Base-by-base conservation (phyloP, 441 rosid species). In the Dalechampia spathulata region DNA sequence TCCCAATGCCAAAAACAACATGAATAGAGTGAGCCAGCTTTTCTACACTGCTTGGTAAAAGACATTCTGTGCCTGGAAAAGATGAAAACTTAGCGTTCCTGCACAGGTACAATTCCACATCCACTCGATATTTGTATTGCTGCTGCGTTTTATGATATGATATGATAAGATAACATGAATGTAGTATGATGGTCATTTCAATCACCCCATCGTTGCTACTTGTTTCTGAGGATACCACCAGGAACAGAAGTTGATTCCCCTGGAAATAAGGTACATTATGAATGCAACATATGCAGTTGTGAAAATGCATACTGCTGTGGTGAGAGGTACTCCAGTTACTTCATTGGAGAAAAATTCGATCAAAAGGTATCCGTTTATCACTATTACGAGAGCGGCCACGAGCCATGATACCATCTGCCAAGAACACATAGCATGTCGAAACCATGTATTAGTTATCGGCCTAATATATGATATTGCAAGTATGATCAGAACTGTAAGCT, bases 321-420 rank as follows among this genome's bases (percentile, higher is more conserved):
- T 57, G 12, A 81, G 52, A 26, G 55, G 20, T 49, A 76, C 39
- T 22, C 79, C 80, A 15, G 27, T 65, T 26, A 74, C 91, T 66
- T 86, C 96, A 7, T 55, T 58, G 40, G 78, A 69, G 78, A 88
- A 88, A 71, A 88, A 88, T 32, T 91, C 91, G 40, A 83, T 30
- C 69, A 91, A 60, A 41, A 91, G 87, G 63, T 91, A 91, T n/a
- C 86, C 95, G 40, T 91, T 91, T 66, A 91, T 91, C 27, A 87
- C 73, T 0, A 91, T 86, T 77, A 91, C 95, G 39, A 88, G 70
- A 3, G 49, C 81, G 27, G 95, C 93, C 52, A 88, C 98, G 0
- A 83, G 67, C 98, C 98, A 91, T 0, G 98, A 65, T 51, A 78
- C 54, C 9, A 53, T 61, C 82, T 91, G 79, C 70, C 39, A 54